Evolutionary conservation across 2,329 filamentous ascomycete species (phyloP), one percentile per base, ranked within the genome.

Genomic region (Fusarium anthophilum): DNA sequence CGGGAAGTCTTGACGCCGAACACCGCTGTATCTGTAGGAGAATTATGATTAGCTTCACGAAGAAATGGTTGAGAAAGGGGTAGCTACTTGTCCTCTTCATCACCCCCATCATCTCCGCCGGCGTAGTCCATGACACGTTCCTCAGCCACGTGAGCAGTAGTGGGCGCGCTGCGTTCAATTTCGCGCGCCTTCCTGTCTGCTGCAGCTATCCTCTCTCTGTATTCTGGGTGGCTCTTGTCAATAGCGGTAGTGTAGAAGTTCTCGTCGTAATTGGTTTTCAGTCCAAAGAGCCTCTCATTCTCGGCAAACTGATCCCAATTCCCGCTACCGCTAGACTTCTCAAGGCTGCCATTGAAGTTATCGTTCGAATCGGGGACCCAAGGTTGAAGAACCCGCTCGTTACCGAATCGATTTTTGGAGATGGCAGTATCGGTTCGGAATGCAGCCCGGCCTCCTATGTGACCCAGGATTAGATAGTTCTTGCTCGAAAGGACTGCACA

Each of bases 271-370:
- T 95, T 94, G 59, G 93, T 96, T 82, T 91, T 94, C 44, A 97
- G 84, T 41, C 96, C 96, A 80, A 98, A 98, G 37, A 94, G 90
- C 63, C 91, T 89, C 83, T 97, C 94, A 79, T 98, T 98, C 72
- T 90, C 92, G 66, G 94, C 93, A 79, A 99, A 99, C 82, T 99
- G 96, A 81, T 99, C 96, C 96, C 96, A 99, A 15, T 84, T 86
- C 12, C 84, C 85, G 22, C 83, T 79, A 59, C 81, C 82, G n/a
- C 80, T 77, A 6, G 86, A 77, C 57, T 85, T 90, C 78, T 96
- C 94, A 30, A 98, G 87, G 54, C 92, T 92, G 74, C 93, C 87
- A 79, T 95, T 92, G 45, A 89, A 82, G 35, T 88, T 88, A 71
- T 92, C 91, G 48, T 69, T 78, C 22, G 87, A 82, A 74, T 91